Base-by-base conservation (phyloP, 306 rosid species). In the peach (Prunus persica) region DNA sequence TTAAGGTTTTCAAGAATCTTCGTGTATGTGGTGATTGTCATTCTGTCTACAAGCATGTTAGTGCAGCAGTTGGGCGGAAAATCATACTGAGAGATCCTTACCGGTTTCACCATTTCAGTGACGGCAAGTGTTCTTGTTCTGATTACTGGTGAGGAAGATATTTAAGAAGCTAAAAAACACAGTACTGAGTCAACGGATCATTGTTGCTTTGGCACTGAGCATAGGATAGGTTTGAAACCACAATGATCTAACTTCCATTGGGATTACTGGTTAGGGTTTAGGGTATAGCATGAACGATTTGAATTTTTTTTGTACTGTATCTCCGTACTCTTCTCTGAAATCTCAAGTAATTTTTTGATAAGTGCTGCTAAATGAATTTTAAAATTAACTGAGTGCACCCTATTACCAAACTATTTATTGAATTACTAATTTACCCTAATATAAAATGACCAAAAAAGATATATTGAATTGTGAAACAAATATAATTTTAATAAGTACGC, bases 21-120 rank as follows among this genome's bases (percentile, higher is more conserved):
- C 96, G 97, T 66, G 93, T 94, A 52, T 94, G 98, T 78, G 96
- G 93, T 50, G 98, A 94, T 81, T 91, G 98, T 63, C 98, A 94
- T 86, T 87, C 97, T 78, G 91, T 92, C 77, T 91, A 83, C 86
- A 90, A 90, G 84, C 85, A 82, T 81, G 92, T 82, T 46, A 89
- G 95, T 81, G 67, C 86, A 80, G 85, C 71, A 66, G 82, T 88
- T 60, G 85, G 86, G 18, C 82, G 88, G 87, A 90, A 86, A 83
- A 86, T 94, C 80, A 76, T 87, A 82, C 71, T 92, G 76, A 84
- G 98, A 84, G 97, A 94, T 83, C 89, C 93, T 30, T 91, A 87
- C 71, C 78, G 95, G 71, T 94, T 94, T 89, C 98, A 94, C 83
- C 96, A 90, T 85, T 94, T 92, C 78, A 84, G 79, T 62, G 83